These are phyloP conservation scores for Bruguiera parviflora DNA, from an alignment of 345 rosid species.

Conservation along the genomic window DNA sequence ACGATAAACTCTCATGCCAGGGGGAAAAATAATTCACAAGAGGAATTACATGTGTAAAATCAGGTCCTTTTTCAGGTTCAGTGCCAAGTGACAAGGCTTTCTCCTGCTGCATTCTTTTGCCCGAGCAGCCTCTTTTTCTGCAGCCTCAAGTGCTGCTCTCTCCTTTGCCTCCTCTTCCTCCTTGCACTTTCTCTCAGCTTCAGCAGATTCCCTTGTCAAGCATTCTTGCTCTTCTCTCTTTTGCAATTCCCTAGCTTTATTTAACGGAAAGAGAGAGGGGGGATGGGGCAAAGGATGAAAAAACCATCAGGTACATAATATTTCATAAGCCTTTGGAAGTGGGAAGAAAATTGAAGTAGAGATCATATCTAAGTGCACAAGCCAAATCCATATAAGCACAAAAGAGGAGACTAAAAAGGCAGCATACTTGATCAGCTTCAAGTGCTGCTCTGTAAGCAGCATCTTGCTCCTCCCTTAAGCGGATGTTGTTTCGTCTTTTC, in stretches of 20 bases:
- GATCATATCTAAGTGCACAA: not conserved
- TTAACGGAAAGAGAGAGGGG: not conserved
- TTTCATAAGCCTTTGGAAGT: not conserved
- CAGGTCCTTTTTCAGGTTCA: slow-evolving; percentile 89
- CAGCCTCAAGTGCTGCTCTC: slow-evolving; percentile 78
- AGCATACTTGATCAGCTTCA: slow-evolving; percentile 91
- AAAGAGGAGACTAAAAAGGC: not conserved
- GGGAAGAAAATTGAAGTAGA: not conserved
- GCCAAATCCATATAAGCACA: not conserved
- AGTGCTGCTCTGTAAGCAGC: slow-evolving; percentile 97
- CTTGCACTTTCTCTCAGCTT: slow-evolving; percentile 74
- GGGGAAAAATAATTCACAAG: not conserved
- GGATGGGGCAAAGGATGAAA: not conserved
- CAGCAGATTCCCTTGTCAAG: slow-evolving; percentile 81
- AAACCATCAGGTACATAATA: not conserved
- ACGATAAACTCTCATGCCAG: not conserved
- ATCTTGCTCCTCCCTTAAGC: slow-evolving; percentile 95
- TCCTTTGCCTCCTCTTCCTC: slow-evolving; percentile 90
- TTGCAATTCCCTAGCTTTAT: slow-evolving; percentile 81
- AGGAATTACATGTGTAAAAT: slow-evolving; percentile 70
- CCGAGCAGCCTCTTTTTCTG: slow-evolving; percentile 70
- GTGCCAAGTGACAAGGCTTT: slow-evolving; percentile 77
- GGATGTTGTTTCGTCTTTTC: slow-evolving; percentile 77
- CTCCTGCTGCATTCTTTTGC: slow-evolving; percentile 75
- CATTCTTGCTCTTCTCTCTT: slow-evolving; percentile 82